Evolutionary conservation across 495 filamentous ascomycete species (phyloP), one percentile per base, ranked within the genome.

Genomic region (Oidiodendron maius): DNA sequence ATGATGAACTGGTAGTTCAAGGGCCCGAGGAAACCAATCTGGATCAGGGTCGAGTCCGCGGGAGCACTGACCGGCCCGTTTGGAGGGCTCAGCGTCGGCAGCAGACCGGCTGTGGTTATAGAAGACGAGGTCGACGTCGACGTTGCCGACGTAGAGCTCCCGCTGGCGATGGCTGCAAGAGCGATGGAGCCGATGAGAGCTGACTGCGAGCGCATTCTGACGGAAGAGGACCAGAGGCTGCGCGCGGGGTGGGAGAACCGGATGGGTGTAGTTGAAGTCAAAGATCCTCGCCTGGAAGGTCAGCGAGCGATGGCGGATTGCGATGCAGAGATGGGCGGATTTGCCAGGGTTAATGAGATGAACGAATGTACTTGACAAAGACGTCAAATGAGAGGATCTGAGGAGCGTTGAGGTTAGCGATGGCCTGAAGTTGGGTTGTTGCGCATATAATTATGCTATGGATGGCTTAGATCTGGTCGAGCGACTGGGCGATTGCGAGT

Each of bases 1-100:
- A 84, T 85, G 23, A 98, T 86, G 60, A 91, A 95, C 4, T 69
- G 65, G 64, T 93, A 98, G 60, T 94, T 90, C 51, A 94, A 77
- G 3, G 74, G 70, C 56, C 81, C 81, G 21, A 78, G 68, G 74
- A 96, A 95, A 11, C 88, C 94, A 48, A 98, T 72, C 58, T 96
- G 89, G 52, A 96, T 81, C 16, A 74, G 72, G 15, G 50, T 63
- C 1, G 76, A 79, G 56, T 86, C 85, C 2, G 67, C 60, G 1
- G 91, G 88, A 8, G 32, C 11, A n/a, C n/a, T n/a, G 5, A 50
- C 44, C 6, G 56, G 18, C 50, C 53, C 3, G 54, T 58, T 0
- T 51, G 40, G 5, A 30, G 18, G 42, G 37, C 10, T 39, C 26
- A 17, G 46, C 39, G 0, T 52, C 56, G 15, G 56, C 35, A 0